These are phyloP conservation scores for Triticum aestivum DNA, from an alignment of 176 grass and related monocot genomes.

Conservation along the genomic window IWGSC_CS_RefSeq_v2.1 NC_057802.1:181159290-181159789, in stretches of 20 bases:
- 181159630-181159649: too few species aligned
- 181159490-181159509: not conserved
- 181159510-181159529: not conserved
- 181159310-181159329: conserved; percentile 16
- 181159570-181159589: too few species aligned
- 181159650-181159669: too few species aligned
- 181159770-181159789: too few species aligned
- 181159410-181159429: not conserved
- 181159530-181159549: not conserved
- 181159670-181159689: too few species aligned
- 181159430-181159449: conserved; percentile 33
- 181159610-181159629: too few species aligned
- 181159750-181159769: too few species aligned
- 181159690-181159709: too few species aligned
- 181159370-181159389: not conserved
- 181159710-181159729: too few species aligned
- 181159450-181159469: not conserved
- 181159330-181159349: not conserved
- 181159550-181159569: too few species aligned
- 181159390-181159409: conserved; percentile 5
- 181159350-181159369: not conserved
- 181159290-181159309: not conserved
- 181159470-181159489: not conserved
- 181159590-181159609: too few species aligned
- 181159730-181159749: too few species aligned